phyloP scores from a whole-genome alignment of 176 grass and related monocot genomes.

The Chrysopogon serrulatus region DNA sequence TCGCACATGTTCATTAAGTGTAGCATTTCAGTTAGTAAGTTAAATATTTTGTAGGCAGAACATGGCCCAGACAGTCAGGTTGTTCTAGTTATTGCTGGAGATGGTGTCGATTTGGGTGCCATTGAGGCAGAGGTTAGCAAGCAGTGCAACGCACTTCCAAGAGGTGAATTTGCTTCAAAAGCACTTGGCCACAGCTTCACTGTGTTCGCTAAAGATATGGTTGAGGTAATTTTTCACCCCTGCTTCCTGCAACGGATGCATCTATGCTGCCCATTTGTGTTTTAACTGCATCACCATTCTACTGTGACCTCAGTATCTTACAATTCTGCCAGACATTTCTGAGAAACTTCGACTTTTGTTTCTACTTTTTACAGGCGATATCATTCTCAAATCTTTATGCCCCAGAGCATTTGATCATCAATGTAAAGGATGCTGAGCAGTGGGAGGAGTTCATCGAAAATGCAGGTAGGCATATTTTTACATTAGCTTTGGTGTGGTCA shows the following conservation, averaged over 20 bases:
- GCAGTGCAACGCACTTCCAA: conserved; percentile 81
- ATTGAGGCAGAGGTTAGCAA: conserved; percentile 86
- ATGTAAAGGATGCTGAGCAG: conserved; percentile 76
- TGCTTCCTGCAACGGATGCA: neutral
- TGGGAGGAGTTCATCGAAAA: conserved; percentile 90
- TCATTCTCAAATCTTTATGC: conserved; percentile 95
- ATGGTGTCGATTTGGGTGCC: conserved; percentile 61
- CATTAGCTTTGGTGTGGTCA: neutral
- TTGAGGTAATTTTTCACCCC: conserved; percentile 52
- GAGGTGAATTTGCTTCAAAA: conserved; percentile 94
- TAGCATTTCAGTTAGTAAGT: neutral
- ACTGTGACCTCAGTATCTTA: neutral
- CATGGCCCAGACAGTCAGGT: conserved; percentile 98
- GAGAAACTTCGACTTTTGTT: neutral
- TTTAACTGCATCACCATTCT: neutral
- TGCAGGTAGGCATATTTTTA: conserved; percentile 49
- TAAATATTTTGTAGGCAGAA: conserved; percentile 63
- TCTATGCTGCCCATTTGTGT: neutral
- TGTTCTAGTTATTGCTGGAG: conserved; percentile 82
- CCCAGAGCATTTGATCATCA: conserved; percentile 95
- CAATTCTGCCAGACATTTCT: neutral
- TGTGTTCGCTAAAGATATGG: conserved; percentile 78
- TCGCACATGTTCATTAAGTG: neutral
- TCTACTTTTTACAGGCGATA: conserved; percentile 47
- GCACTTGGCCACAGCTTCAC: conserved; percentile 93